Conservation (phyloP, 129 eudicot genomes). For the Ambrosia artemisiifolia region DNA sequence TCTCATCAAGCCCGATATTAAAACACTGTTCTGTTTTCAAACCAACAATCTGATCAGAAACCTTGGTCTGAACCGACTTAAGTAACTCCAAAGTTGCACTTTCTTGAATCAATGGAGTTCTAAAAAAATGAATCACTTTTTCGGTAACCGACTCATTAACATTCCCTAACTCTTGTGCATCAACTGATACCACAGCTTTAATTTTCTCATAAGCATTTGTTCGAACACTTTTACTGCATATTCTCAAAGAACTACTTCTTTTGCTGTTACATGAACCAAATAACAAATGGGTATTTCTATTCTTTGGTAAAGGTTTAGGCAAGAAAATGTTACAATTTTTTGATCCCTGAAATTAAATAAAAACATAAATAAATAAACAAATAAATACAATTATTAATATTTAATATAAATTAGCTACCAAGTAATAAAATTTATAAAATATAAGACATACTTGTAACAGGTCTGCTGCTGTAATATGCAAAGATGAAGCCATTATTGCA, state of each 20-base stretch:
- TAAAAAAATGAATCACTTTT: constrained; percentile 64
- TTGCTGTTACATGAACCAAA: constrained; percentile 25
- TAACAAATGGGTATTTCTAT: constrained; percentile 29
- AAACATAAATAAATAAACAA: not conserved
- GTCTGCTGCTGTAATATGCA: constrained; percentile 44
- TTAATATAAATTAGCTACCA: not conserved
- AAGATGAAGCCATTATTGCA: constrained; percentile 42
- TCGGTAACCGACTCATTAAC: constrained; percentile 32
- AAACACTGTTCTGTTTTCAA: constrained; percentile 83
- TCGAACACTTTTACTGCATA: constrained; percentile 26
- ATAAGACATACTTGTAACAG: constrained; percentile 47
- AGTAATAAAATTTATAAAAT: not conserved
- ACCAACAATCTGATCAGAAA: constrained; percentile 64
- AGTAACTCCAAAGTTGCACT: constrained; percentile 68
- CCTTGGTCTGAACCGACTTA: constrained; percentile 56
- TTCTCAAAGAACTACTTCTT: constrained; percentile 13
- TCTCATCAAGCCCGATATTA: constrained; percentile 57
- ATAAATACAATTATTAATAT: not conserved
- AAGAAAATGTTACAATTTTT: constrained; percentile 40
- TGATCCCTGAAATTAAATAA: constrained; percentile 42
- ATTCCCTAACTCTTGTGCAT: constrained; percentile 30
- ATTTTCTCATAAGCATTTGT: constrained; percentile 32
- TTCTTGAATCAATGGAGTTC: constrained; percentile 78
- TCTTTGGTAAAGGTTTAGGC: constrained; percentile 48
- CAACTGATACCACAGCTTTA: constrained; percentile 61